Evolutionary conservation across 225 moss, liverwort and hornwort genomes (phyloP).

Genomic region (Marchantia paleacea): DNA sequence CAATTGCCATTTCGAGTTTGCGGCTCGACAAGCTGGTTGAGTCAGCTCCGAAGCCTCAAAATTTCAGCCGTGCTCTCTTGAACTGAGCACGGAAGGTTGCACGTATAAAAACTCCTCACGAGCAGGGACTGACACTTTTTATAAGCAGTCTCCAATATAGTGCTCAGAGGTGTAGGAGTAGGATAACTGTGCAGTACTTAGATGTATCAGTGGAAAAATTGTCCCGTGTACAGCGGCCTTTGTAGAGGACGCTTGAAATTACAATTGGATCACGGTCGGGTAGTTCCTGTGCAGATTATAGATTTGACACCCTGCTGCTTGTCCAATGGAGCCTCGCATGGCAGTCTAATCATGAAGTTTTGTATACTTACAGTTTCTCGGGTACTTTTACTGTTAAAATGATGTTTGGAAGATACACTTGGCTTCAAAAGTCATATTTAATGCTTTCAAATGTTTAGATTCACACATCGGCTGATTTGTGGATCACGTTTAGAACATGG

Average conservation of each 20-base stretch:
- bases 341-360: background rate
- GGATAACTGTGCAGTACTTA: slow-evolving; percentile 22
- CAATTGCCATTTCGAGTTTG: slow-evolving; percentile 12
- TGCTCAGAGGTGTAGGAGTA: slow-evolving; percentile 32
- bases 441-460: background rate
- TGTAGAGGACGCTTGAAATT: slow-evolving; percentile 7
- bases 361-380: background rate
- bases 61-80: slow-evolving; percentile 12
- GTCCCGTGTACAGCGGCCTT: slow-evolving; percentile 16
- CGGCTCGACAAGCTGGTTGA: background rate
- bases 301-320: slow-evolving; percentile 2
- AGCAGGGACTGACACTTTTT: slow-evolving; percentile 23
- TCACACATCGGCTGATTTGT: background rate
- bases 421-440: background rate
- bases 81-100: slow-evolving; percentile 8
- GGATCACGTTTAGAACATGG: background rate
- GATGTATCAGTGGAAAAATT: slow-evolving; percentile 25
- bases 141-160: slow-evolving; percentile 18
- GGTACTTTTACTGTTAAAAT: background rate
- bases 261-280: background rate
- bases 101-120: slow-evolving; percentile 23
- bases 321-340: slow-evolving; percentile 4
- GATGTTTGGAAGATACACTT: background rate
- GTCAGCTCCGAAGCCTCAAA: background rate
- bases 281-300: background rate